These are phyloP conservation scores for Ajuga reptans DNA, from an alignment of 305 asterid genomes.

Conservation along the genomic window DNA sequence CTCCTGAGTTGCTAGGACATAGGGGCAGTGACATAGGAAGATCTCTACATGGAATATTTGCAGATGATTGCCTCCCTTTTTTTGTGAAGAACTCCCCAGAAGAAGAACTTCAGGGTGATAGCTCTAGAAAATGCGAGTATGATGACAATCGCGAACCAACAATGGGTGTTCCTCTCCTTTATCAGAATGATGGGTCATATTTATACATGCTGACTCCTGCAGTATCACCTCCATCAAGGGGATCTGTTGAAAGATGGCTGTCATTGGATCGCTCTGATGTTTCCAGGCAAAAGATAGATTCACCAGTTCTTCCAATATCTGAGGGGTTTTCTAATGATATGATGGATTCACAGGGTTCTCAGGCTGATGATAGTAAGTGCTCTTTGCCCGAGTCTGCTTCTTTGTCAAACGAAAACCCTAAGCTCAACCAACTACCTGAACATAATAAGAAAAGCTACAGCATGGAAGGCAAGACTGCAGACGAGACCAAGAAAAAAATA, in stretches of 20 bases:
- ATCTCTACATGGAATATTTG: constrained; percentile 26
- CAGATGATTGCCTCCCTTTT: constrained; percentile 47
- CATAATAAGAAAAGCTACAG: constrained; percentile 29
- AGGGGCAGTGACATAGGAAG: constrained; percentile 18
- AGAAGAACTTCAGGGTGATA: constrained; percentile 25
- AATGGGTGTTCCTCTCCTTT: constrained; percentile 63
- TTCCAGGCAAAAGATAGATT: constrained; percentile 22
- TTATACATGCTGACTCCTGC: constrained; percentile 73
- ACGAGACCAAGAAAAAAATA: constrained; percentile 31
- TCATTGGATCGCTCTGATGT: constrained; percentile 30
- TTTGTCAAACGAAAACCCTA: constrained; percentile 23
- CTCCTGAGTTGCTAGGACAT: constrained; percentile 20
- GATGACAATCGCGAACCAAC: constrained; percentile 31
- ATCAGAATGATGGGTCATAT: constrained; percentile 79
- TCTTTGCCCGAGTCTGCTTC: constrained; percentile 32
- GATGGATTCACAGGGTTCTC: constrained; percentile 46
- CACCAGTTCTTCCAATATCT: constrained; percentile 29
- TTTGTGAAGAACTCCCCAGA: constrained; percentile 38
- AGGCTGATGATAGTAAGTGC: constrained; percentile 31
- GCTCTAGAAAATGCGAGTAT: constrained; percentile 24
- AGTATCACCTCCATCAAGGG: constrained; percentile 61
- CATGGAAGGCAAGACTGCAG: constrained; percentile 28
- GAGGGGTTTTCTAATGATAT: constrained; percentile 29
- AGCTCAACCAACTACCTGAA: constrained; percentile 21
- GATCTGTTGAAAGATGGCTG: constrained; percentile 58